Percentiles rank a stretch among this genome's conserved stretches.
phyloP scores from a whole-genome alignment of 148 eudicot species.

The Cornus controversa region DNA sequence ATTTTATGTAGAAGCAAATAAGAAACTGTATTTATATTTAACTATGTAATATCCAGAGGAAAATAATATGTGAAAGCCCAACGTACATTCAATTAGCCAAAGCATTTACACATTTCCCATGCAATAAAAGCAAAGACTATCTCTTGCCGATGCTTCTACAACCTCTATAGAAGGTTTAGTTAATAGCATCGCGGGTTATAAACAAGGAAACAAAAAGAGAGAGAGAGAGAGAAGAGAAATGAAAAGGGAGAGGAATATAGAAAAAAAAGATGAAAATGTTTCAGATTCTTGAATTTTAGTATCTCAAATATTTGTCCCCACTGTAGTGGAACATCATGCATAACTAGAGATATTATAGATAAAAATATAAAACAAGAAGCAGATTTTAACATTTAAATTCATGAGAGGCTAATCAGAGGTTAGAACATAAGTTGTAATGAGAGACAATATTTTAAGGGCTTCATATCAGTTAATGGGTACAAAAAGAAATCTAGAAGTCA shows the following conservation, averaged over 20 bases:
- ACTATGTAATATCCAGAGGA: background rate
- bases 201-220: background rate
- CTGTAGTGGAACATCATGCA: background rate
- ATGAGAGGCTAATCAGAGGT: background rate
- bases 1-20: background rate
- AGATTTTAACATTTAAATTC: too few relatives aligned
- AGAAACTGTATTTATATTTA: background rate
- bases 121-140: background rate
- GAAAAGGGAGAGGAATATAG: too few relatives aligned
- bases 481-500: too few relatives aligned
- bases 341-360: background rate
- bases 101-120: background rate
- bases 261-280: background rate
- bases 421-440: background rate
- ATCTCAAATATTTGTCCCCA: background rate
- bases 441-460: background rate
- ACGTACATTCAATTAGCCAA: background rate
- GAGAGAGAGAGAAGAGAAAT: too few relatives aligned
- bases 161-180: background rate
- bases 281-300: too few relatives aligned
- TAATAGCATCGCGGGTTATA: background rate
- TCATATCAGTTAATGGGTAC: background rate
- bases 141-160: background rate
- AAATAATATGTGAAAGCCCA: background rate
- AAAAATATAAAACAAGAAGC: too few relatives aligned